A percentile compares a stretch with the other conserved stretches of the same genome.
These are phyloP conservation scores for Daldinia caldariorum DNA, from an alignment of 495 filamentous ascomycete genomes.

Conservation along the genomic window DNA sequence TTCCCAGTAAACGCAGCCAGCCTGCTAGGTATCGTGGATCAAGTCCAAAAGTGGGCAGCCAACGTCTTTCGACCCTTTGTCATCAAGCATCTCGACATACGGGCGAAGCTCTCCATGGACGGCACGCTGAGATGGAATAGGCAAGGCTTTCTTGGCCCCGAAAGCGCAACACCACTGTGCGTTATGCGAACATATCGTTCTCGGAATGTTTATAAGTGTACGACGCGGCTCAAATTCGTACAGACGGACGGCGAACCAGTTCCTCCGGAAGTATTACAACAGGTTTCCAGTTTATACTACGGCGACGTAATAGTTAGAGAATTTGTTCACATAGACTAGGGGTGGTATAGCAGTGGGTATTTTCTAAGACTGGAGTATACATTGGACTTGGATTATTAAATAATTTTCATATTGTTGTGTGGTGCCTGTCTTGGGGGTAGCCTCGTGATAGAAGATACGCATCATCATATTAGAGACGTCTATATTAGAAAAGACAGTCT, in stretches of 20 bases:
- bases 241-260: not conserved
- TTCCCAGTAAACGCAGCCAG: not conserved
- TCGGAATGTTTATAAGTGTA: not conserved
- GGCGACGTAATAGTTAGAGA: not conserved
- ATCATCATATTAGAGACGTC: too few relatives aligned
- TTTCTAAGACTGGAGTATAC: not conserved
- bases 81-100: conserved; percentile 3
- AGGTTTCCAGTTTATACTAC: not conserved
- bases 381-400: too few relatives aligned
- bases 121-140: not conserved
- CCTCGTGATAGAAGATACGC: too few relatives aligned
- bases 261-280: not conserved
- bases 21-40: not conserved
- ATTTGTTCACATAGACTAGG: not conserved
- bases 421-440: too few relatives aligned
- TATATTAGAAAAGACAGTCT: too few relatives aligned
- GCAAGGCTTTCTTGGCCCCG: not conserved
- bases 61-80: not conserved
- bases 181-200: not conserved
- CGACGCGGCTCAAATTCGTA: not conserved
- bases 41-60: not conserved
- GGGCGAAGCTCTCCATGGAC: not conserved
- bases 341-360: not conserved
- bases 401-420: too few relatives aligned
- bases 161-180: not conserved